Evolutionary conservation across 208 protist genomes (phyloP), one percentile per base, ranked within the genome.

Genomic region (Crithidia brevicula): DNA sequence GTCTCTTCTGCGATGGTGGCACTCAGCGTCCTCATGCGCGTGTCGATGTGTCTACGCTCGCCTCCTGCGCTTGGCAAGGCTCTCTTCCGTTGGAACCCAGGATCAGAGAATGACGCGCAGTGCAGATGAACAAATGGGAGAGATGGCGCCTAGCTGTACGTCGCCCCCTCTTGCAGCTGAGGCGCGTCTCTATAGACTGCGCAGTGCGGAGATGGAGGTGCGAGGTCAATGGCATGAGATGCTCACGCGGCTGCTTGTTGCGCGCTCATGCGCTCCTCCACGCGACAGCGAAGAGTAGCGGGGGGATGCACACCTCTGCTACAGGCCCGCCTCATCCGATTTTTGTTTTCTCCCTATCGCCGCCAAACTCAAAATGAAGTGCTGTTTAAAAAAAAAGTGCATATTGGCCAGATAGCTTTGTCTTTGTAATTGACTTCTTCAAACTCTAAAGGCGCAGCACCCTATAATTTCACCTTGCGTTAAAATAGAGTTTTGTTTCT

Each of bases 151-250:
- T n/a, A n/a, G n/a, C n/a, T n/a, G 15, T 5, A 23, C 34, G 5
- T 13, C 7, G 6, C 25, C 27, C 4, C 20, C 4, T n/a, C n/a
- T 51, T 0, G 9, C 30, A 13, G 16, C 22, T 1, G 23, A 13
- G 3, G 45, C 27, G 33, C 59, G 45, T 15, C 22, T 65, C 23
- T 52, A 28, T 22, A 18, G 22, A 6, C 18, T 38, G 59, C 43
- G 59, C n/a, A 25, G 15, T 30, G 59, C 45, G 9, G 59, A 65
- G 22, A 2, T 52, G 30, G 25, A 65, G 20, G 31, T 65, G 20
- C 59, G 59, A 25, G 45, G 49, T 8, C 45, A 45, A 22, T 65
- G 59, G 59, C 23, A 65, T 20, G 59, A 54, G 45, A 16, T 65
- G 20, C 46, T 36, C 2, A 45, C 59, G 18, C 13, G 33, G 16